Evolutionary conservation across 805 yeast genomes (phyloP), one percentile per base, ranked within the genome.

Genomic region (Yarrowia porcina): DNA sequence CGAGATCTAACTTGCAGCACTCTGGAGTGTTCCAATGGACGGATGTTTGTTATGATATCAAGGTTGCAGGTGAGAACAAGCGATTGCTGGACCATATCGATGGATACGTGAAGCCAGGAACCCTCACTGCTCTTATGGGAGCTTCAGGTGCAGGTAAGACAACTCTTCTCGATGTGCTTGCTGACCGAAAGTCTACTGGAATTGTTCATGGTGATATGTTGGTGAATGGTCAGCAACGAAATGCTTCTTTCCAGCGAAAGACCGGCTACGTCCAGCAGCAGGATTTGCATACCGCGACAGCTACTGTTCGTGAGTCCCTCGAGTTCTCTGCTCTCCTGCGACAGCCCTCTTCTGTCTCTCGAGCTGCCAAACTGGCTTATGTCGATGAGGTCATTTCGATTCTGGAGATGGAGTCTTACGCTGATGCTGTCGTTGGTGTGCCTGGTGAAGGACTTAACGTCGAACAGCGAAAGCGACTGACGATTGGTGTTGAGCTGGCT

Each of bases 101-200:
- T 71, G 94, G 93, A 56, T 88, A 89, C 88, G 91, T 88, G 44
- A 86, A 86, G 70, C 92, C 92, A 10, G 92, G 92, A 67, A 87
- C 90, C 50, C 76, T 88, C 70, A 88, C 93, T 60, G 94, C 94
- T 4, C 74, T 85, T 59, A 84, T 84, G 88, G 89, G 90, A 68
- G 85, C 87, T 17, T 84, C 90, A 41, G 91, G 91, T 76, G 91
- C 92, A 65, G 92, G 92, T 79, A 87, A 87, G 71, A 87, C 92
- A 18, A 87, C 91, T 7, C 76, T 87, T 64, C 77, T 87, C 68
- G 88, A 87, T 76, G 85, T 86, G 69, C 78, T 87, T 69, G 87
- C 90, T 38, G 86, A 84, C 69, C 82, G 91, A 73, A 82, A 85
- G 59, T 84, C 88, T 17, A 77, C 81, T 75, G 92, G 92, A 76